Evolutionary conservation across 208 protist genomes (phyloP), one percentile per base, ranked within the genome.

Genomic region (Spongospora subterranea): DNA sequence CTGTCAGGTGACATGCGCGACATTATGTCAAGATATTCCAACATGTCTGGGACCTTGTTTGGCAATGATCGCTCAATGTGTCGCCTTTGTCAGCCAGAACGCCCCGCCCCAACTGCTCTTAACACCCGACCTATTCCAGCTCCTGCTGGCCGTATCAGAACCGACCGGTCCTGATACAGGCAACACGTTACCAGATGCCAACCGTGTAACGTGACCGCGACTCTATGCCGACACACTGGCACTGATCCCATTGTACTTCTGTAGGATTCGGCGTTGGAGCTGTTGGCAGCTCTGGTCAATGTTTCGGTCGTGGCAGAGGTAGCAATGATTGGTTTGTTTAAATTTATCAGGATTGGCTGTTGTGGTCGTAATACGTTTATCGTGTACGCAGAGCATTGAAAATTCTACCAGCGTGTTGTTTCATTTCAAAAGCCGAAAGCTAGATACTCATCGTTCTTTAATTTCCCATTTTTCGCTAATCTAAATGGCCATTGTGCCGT

Each of bases 71-170:
- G n/a, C 17, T 20, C 71, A 82, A 40, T 82, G 71, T n/a, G 71
- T 82, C 6, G 6, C 71, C 13, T 35, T 40, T n/a, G 71, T 43
- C n/a, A 6, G 71, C 35, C 35, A 35, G n/a, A 40, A 6, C 6
- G 71, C 17, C 71, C 71, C 71, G 6, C 17, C 40, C 17, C 6
- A 43, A 20, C 17, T 40, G 13, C 71, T 82, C 35, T n/a, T 82
- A 13, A 82, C 71, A n/a, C 71, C 71, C 71, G 71, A 82, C 71
- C 6, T 82, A n/a, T 82, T 82, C 71, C 6, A 6, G 6, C n/a
- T 45, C 17, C n/a, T 82, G 71, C n/a, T 82, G n/a, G 13, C n/a
- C 13, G 71, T 82, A n/a, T 82, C 40, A 20, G 71, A 82, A 43
- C 11, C 71, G 71, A 40, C 71, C n/a, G 17, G n/a, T 20, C n/a